A percentile compares a stretch with the other conserved stretches of the same genome.
These are phyloP conservation scores for Aspergillus kassunensis DNA, from an alignment of 495 filamentous ascomycete genomes.

Conservation along the genomic window DNA sequence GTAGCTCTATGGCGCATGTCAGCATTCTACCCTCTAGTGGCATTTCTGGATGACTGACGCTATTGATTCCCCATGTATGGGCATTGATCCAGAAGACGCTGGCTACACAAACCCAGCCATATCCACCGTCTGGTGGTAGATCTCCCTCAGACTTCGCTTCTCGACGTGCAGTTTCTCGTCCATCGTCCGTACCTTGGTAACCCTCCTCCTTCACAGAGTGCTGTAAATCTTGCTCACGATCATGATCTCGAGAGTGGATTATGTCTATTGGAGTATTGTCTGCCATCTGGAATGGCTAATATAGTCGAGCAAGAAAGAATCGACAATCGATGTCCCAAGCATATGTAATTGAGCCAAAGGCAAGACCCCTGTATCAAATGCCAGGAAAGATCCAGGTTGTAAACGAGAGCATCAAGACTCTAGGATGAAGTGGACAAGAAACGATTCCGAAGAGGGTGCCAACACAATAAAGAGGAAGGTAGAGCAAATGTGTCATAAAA, in stretches of 20 bases:
- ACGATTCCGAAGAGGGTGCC: too few relatives aligned
- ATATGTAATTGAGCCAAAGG: not conserved
- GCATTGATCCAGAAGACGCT: constrained; percentile 51
- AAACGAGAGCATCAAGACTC: not conserved
- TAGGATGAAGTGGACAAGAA: too few relatives aligned
- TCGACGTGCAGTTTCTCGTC: not conserved
- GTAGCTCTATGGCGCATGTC: constrained; percentile 38
- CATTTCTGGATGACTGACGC: constrained; percentile 32
- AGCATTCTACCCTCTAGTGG: constrained; percentile 2
- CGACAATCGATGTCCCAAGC: not conserved
- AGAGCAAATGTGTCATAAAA: constrained; percentile 16
- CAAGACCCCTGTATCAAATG: not conserved
- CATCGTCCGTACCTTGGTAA: constrained; percentile 11
- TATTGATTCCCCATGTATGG: constrained; percentile 54
- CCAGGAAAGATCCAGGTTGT: not conserved
- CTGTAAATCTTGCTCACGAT: constrained; percentile 13
- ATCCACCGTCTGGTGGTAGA: constrained; percentile 50
- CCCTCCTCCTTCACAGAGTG: not conserved
- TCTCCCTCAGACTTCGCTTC: constrained; percentile 27
- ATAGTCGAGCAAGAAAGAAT: not conserved
- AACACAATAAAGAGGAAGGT: constrained; percentile 1
- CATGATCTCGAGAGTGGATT: constrained; percentile 29
- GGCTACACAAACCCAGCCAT: constrained; percentile 52
- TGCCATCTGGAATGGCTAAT: constrained; percentile 22
- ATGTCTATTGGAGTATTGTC: constrained; percentile 37